Percentiles rank a stretch among this genome's conserved stretches.
These are phyloP conservation scores for Daldinia sp. DNA, from an alignment of 2,329 filamentous ascomycete genomes.

Conservation along the genomic window DNA sequence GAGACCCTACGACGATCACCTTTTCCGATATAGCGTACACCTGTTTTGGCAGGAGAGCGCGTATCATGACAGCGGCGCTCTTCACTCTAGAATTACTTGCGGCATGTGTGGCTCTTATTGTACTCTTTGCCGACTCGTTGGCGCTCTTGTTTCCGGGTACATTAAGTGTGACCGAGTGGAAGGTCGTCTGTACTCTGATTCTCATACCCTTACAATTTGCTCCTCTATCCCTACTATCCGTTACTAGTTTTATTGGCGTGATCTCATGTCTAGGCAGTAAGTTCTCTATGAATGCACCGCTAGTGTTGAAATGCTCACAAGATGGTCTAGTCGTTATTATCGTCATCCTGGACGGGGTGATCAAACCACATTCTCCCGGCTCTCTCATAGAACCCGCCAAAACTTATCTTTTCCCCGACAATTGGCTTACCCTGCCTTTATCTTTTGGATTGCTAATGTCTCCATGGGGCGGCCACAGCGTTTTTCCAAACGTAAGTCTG, in stretches of 20 bases:
- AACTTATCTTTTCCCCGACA: slow-evolving; percentile 83
- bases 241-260: slow-evolving; percentile 93
- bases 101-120: slow-evolving; percentile 76
- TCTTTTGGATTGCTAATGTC: slow-evolving; percentile 91
- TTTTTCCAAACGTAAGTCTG: slow-evolving; percentile 77
- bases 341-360: slow-evolving; percentile 83
- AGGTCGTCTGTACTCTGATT: slow-evolving; percentile 80
- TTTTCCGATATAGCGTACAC: slow-evolving; percentile 94
- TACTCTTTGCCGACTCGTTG: slow-evolving; percentile 83
- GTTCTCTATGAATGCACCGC: slow-evolving; percentile 50
- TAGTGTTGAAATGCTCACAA: slow-evolving; percentile 9
- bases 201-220: slow-evolving; percentile 85
- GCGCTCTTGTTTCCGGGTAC: slow-evolving; percentile 77
- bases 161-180: slow-evolving; percentile 76
- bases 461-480: slow-evolving; percentile 69
- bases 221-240: slow-evolving; percentile 82
- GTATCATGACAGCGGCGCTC: slow-evolving; percentile 81
- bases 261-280: slow-evolving; percentile 86
- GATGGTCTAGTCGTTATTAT: slow-evolving; percentile 76
- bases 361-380: slow-evolving; percentile 80
- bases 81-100: slow-evolving; percentile 89
- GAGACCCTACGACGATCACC: slow-evolving; percentile 85
- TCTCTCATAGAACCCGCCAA: slow-evolving; percentile 81
- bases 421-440: slow-evolving; percentile 87
- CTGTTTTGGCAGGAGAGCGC: slow-evolving; percentile 83